A percentile compares a stretch with the other conserved stretches of the same genome.
Evolutionary conservation across 1,284 basidiomycete species (phyloP).

Genomic region (Ceratorhiza oryzae-sativae): DNA sequence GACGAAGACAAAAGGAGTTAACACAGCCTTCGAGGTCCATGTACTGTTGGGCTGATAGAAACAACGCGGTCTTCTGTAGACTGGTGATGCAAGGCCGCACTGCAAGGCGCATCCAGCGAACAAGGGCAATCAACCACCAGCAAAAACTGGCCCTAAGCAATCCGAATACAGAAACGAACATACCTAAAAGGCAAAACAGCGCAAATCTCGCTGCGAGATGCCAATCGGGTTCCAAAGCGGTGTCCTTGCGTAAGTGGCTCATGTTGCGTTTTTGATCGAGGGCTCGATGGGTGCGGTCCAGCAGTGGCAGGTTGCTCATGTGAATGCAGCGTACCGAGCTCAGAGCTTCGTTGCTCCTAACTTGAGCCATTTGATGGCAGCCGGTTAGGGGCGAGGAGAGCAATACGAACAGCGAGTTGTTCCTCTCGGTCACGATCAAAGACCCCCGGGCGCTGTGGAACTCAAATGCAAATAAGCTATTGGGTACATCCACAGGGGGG

Average conservation of each 20-base stretch:
- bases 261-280: conserved; percentile 7
- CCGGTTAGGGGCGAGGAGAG: conserved; percentile 4
- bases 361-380: background rate
- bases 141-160: background rate
- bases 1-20: background rate
- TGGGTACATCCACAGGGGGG: conserved; percentile 17
- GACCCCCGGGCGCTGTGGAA: background rate
- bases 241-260: background rate
- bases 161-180: background rate
- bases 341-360: background rate
- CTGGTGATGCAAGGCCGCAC: background rate
- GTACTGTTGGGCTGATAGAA: background rate
- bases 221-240: background rate
- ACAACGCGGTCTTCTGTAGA: background rate
- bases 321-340: conserved; percentile 13
- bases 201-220: background rate
- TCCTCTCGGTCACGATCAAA: background rate
- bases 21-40: background rate
- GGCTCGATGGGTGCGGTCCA: background rate
- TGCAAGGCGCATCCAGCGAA: background rate
- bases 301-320: conserved; percentile 3
- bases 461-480: conserved; percentile 11
- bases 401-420: background rate
- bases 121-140: background rate
- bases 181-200: background rate